phyloP scores from a whole-genome alignment of 306 rosid species.

The Rubus idaeus region DNA sequence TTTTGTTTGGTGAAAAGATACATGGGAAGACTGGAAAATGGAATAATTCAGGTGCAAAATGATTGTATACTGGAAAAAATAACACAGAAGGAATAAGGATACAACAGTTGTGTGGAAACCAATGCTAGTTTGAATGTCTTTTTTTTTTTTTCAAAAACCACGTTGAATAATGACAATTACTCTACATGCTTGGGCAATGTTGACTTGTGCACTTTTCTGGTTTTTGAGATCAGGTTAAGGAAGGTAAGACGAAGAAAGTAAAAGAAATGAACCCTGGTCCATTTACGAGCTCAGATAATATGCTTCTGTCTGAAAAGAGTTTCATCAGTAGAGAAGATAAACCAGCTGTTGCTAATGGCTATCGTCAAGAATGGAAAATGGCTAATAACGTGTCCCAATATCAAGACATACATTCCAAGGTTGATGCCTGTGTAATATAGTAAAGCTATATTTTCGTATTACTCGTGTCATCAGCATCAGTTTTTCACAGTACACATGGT shows the following conservation, averaged over 20 bases:
- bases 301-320: constrained; percentile 56
- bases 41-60: background rate
- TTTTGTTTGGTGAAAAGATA: background rate
- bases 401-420: constrained; percentile 43
- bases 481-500: constrained; percentile 12
- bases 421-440: constrained; percentile 23
- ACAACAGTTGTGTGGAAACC: background rate
- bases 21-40: background rate
- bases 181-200: background rate
- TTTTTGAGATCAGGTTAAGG: constrained; percentile 52
- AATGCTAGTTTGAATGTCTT: background rate
- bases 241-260: constrained; percentile 47
- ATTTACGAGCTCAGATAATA: constrained; percentile 44
- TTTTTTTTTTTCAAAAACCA: background rate
- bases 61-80: background rate
- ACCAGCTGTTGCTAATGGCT: constrained; percentile 35
- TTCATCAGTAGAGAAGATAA: constrained; percentile 42
- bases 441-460: background rate
- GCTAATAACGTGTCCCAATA: constrained; percentile 26
- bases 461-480: background rate
- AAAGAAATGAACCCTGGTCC: constrained; percentile 45
- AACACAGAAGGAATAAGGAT: background rate
- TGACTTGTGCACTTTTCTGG: constrained; percentile 15
- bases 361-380: constrained; percentile 38
- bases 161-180: background rate